Conservation (phyloP, 78 protist species). For the Ministeria vibrans region DNA sequence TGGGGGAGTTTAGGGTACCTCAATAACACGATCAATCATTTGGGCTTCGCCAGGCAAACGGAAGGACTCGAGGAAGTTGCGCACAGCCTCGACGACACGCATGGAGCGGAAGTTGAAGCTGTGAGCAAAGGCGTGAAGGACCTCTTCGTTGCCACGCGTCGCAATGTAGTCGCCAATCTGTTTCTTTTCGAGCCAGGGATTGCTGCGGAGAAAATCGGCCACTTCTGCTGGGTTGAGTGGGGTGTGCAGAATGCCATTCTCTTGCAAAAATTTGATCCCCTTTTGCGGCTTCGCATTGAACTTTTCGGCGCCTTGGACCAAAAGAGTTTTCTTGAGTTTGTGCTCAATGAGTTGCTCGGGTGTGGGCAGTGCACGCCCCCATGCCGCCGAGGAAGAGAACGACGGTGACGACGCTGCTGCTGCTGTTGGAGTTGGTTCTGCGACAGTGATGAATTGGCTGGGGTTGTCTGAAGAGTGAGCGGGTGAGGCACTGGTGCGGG, state of each 20-base stretch:
- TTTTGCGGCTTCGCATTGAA: slow-evolving; percentile 19
- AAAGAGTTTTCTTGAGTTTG: background rate
- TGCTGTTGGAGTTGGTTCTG: too few relatives aligned
- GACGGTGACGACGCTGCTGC: too few relatives aligned
- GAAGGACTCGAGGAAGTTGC: slow-evolving; percentile 20
- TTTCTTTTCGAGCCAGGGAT: slow-evolving; percentile 26
- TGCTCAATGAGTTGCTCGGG: background rate
- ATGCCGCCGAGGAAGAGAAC: too few relatives aligned
- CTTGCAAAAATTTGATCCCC: slow-evolving; percentile 14
- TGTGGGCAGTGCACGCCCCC: too few relatives aligned
- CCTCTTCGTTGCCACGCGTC: background rate
- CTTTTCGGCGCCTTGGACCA: background rate
- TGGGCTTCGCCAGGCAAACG: slow-evolving; percentile 82
- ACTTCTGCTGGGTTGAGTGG: background rate
- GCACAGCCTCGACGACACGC: slow-evolving; percentile 39
- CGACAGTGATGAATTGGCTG: background rate
- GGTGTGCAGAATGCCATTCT: slow-evolving; percentile 15
- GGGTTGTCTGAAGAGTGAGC: background rate
- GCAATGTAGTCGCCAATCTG: slow-evolving; percentile 51
- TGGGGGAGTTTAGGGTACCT: slow-evolving; percentile 19
- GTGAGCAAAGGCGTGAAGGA: slow-evolving; percentile 44
- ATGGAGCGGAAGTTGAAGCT: slow-evolving; percentile 19
- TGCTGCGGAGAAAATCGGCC: slow-evolving; percentile 14
- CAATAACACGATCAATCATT: slow-evolving; percentile 69
- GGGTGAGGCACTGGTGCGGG: background rate